These are phyloP conservation scores for Cicer pinnatifidum DNA, from an alignment of 306 rosid species.

Conservation along the genomic window DNA sequence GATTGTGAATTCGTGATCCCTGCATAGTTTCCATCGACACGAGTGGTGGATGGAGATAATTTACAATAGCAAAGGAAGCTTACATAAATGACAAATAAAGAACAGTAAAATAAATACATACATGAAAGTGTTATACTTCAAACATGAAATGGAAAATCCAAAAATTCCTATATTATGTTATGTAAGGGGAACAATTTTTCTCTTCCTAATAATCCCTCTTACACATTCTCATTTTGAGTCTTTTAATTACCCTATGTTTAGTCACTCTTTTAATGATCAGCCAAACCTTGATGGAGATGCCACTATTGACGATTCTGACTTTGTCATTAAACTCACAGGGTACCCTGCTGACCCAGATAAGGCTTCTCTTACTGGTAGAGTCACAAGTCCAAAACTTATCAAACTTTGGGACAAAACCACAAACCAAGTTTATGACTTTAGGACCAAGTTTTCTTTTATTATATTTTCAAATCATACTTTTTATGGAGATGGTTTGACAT, in stretches of 20 bases:
- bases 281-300: not conserved
- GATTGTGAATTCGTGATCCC: not conserved
- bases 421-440: constrained; percentile 7
- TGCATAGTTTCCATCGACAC: not conserved
- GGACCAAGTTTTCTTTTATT: not conserved
- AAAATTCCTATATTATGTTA: not conserved
- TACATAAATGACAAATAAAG: not conserved
- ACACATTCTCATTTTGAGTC: not conserved
- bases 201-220: not conserved
- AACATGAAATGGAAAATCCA: not conserved
- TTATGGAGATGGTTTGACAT: constrained; percentile 28
- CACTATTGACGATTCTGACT: not conserved
- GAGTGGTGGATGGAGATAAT: not conserved
- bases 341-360: not conserved
- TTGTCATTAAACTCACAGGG: not conserved
- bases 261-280: not conserved
- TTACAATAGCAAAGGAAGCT: not conserved
- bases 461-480: constrained; percentile 5
- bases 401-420: not conserved
- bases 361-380: not conserved
- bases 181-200: not conserved
- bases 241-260: constrained; percentile 10
- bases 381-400: constrained; percentile 4
- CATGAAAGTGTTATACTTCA: not conserved
- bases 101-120: not conserved